Evolutionary conservation across 73 alveolate genomes (phyloP), one percentile per base, ranked within the genome.

Genomic region (Paramecium pentaurelia): DNA sequence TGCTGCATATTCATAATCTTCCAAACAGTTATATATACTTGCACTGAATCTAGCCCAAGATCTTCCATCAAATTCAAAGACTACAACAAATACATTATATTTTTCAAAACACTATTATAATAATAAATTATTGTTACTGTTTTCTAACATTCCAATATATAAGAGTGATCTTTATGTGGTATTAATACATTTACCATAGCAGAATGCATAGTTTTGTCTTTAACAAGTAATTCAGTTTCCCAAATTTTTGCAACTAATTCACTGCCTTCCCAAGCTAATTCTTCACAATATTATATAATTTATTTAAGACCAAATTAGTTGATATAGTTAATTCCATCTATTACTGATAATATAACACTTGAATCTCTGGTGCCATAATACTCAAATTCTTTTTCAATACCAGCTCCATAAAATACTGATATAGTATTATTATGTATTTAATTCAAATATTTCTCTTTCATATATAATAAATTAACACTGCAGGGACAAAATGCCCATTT

Each of bases 191-290:
- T 80, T 4, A 80, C 91, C 91, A 80, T 80, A 3, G 77, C 75
- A 16, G 91, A 32, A 32, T 45, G 73, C 75, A 80, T 32, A 1
- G 9, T 8, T 22, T 42, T 44, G 0, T 80, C 91, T 45, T 80
- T 2, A 11, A 80, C 30, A 10, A 45, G 2, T 22, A 80, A 49
- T 22, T 80, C 71, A 27, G 77, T 80, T 4, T 49, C 54, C 91
- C 91, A 80, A 80, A 80, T 80, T 6, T 47, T 47, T 11, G 42
- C 45, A 9, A 80, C 51, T 18, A 44, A 27, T 3, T 80, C 22
- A 14, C 38, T 42, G 9, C 77, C 91, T 45, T 80, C 71, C 91
- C 91, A 80, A 0, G 91, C 91, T 45, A 80, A 44, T 2, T 80
- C 37, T 28, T 80, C 71, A 44, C 77, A 44, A 49, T 80, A 80